These are phyloP conservation scores for Microthlaspi erraticum DNA, from an alignment of 345 rosid species.

Conservation along the genomic window DNA sequence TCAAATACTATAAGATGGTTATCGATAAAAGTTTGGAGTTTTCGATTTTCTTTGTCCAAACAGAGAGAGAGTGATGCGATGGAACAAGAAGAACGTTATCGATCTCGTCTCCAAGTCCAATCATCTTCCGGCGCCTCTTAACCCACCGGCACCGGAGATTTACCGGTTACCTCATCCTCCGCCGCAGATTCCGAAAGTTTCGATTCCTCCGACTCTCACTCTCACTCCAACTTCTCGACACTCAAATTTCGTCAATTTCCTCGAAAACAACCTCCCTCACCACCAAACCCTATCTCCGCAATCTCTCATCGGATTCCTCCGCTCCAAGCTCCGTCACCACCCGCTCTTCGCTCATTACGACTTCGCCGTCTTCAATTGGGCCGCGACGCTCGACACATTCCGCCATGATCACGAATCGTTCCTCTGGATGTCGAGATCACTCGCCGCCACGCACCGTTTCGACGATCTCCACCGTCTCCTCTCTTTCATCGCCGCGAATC, in stretches of 20 bases:
- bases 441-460: slow-evolving; percentile 68
- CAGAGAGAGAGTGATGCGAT: slow-evolving; percentile 38
- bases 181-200: slow-evolving; percentile 33
- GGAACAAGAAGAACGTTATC: slow-evolving; percentile 55
- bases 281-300: slow-evolving; percentile 56
- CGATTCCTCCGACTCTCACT: slow-evolving; percentile 63
- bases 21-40: neutral
- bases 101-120: slow-evolving; percentile 47
- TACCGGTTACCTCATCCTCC: slow-evolving; percentile 53
- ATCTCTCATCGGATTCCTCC: slow-evolving; percentile 69
- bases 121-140: slow-evolving; percentile 44
- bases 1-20: neutral
- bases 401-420: slow-evolving; percentile 80
- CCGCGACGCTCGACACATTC: slow-evolving; percentile 70
- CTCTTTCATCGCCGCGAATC: slow-evolving; percentile 59
- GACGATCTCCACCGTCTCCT: slow-evolving; percentile 61
- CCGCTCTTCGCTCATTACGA: slow-evolving; percentile 76
- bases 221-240: slow-evolving; percentile 62
- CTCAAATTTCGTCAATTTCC: slow-evolving; percentile 55
- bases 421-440: slow-evolving; percentile 79
- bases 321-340: slow-evolving; percentile 74
- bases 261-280: slow-evolving; percentile 60
- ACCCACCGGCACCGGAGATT: slow-evolving; percentile 42
- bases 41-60: neutral
- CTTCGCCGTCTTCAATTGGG: slow-evolving; percentile 80